phyloP scores from a whole-genome alignment of 2,329 filamentous ascomycete species.

The Didymella arachidicola region DNA sequence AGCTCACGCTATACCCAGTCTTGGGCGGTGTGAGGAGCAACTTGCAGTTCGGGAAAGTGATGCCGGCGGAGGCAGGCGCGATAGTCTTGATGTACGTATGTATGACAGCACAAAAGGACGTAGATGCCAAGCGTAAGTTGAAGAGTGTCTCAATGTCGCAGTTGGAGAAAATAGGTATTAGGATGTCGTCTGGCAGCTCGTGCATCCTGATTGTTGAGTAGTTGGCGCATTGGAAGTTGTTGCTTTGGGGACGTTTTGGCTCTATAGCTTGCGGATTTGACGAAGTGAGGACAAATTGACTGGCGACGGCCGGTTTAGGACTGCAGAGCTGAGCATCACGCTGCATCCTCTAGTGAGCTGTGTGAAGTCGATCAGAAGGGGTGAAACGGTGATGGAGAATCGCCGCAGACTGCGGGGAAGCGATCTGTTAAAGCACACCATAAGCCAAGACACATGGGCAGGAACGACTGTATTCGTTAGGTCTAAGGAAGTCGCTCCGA shows the following conservation, averaged over 20 bases:
- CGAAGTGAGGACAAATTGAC: background rate
- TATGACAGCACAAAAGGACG: constrained; percentile 15
- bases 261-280: constrained; percentile 1
- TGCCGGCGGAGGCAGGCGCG: constrained; percentile 25
- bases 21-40: constrained; percentile 15
- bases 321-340: background rate
- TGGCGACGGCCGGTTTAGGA: background rate
- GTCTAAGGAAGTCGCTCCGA: background rate
- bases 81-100: constrained; percentile 27
- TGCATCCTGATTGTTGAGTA: constrained; percentile 5
- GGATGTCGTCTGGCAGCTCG: constrained; percentile 31
- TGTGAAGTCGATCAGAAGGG: background rate
- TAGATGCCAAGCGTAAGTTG: constrained; percentile 19
- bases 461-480: constrained; percentile 2
- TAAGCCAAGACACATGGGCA: background rate
- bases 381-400: background rate
- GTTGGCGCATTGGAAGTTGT: constrained; percentile 12
- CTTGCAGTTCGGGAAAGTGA: constrained; percentile 21
- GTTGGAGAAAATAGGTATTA: constrained; percentile 21
- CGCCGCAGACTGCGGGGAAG: background rate
- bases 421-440: background rate
- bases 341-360: constrained; percentile 3
- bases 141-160: constrained; percentile 21
- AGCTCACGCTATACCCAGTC: constrained; percentile 18
- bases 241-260: constrained; percentile 10